Base-by-base conservation (phyloP, 1,284 basidiomycete genomes). In the Ustilago loliicola region DNA sequence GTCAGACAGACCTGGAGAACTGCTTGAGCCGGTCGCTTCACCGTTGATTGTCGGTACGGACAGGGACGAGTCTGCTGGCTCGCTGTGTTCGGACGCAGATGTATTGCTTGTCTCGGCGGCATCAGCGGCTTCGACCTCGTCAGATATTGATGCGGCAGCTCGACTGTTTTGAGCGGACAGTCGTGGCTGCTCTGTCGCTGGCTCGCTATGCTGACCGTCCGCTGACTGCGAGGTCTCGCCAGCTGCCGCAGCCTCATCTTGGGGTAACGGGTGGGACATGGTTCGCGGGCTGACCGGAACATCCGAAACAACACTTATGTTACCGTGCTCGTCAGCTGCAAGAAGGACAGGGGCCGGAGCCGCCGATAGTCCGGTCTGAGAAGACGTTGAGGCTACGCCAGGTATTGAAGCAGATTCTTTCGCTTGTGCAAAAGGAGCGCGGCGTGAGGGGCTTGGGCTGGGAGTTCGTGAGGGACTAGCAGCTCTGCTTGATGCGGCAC, bases 291-390 rank as follows among this genome's bases (percentile, higher is more conserved):
- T 74, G 52, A 66, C 40, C 9, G 68, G 69, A 13, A 61, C 8
- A 25, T 72, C 59, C 2, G 69, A 40, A 1, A 71, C 64, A 23
- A 72, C 51, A 38, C 69, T 72, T 55, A 77, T 72, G 69, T 72
- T 77, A 19, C 74, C 74, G 21, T 77, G 34, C 30, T 77, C 74
- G 27, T 77, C 74, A n/a, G 68, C 61, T 25, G 74, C 59, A 2
- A 77, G 53, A 47, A 77, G 25, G 1, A 66, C 50, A 17, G 74
- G 74, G 8, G 74, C 52, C 3, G 59, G 30, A 30, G 23, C 34
- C 15, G 36, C 9, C 3, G 70, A 40, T 0, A 21, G 57, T 13
- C 45, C 19, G 6, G 17, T 25, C 4, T 52, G 30, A 7, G 38
- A 29, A 17, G 52, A 11, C 13, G 38, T 4, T 2, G 47, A 54